Conservation (phyloP, 2,329 filamentous ascomycete genomes). For the Allantophomopsis lycopodina region DNA sequence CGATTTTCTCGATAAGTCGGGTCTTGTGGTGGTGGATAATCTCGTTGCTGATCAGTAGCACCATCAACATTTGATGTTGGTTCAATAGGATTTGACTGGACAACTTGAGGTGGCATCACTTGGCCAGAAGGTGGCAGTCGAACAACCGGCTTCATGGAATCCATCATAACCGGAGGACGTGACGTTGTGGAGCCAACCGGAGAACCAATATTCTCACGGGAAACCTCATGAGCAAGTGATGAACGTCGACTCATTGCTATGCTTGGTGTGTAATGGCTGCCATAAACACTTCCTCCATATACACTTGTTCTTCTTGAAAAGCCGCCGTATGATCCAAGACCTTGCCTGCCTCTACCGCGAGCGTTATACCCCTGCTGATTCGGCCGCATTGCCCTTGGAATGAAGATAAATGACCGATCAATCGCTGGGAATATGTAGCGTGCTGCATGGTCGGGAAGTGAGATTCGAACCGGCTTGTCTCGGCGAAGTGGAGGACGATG, state of each 20-base stretch:
- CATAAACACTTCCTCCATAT: slow-evolving; percentile 55
- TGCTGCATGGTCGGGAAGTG: slow-evolving; percentile 64
- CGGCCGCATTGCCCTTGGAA: slow-evolving; percentile 81
- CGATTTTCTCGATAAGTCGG: slow-evolving; percentile 43
- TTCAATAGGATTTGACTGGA: slow-evolving; percentile 4
- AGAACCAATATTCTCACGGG: slow-evolving; percentile 64
- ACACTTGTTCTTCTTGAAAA: slow-evolving; percentile 73
- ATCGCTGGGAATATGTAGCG: slow-evolving; percentile 84
- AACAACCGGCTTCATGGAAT: slow-evolving; percentile 59
- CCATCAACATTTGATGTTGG: slow-evolving; percentile 31
- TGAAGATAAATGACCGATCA: slow-evolving; percentile 95
- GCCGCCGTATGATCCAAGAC: slow-evolving; percentile 51
- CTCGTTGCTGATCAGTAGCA: slow-evolving; percentile 27
- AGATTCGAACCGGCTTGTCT: slow-evolving; percentile 93
- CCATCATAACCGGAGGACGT: slow-evolving; percentile 45
- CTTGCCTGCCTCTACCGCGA: slow-evolving; percentile 57
- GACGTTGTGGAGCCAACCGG: slow-evolving; percentile 70
- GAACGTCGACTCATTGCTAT: slow-evolving; percentile 81
- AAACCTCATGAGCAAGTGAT: slow-evolving; percentile 55
- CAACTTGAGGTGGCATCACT: slow-evolving; percentile 11
- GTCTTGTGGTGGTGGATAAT: slow-evolving; percentile 41
- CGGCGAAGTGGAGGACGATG: slow-evolving; percentile 86
- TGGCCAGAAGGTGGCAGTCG: slow-evolving; percentile 53
- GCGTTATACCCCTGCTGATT: slow-evolving; percentile 69
- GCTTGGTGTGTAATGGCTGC: slow-evolving; percentile 76